Evolutionary conservation across 2,329 filamentous ascomycete genomes (phyloP).

Genomic region (Phoma herbarum): DNA sequence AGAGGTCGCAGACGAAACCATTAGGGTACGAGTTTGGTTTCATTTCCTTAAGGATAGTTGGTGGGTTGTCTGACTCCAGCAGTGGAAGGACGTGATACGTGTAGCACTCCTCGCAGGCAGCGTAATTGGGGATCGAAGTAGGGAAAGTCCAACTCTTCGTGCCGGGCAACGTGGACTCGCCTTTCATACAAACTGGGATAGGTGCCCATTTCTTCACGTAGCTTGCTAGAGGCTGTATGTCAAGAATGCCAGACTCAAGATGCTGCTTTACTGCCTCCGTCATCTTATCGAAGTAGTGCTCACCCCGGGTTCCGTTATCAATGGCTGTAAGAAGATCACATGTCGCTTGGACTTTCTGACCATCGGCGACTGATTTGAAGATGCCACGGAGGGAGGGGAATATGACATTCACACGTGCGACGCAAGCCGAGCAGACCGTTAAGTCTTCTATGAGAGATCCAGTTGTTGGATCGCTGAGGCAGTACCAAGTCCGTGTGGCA

Average conservation of each 20-base stretch:
- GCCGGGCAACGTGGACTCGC: not conserved
- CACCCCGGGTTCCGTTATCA: conserved; percentile 13
- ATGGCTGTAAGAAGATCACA: conserved; percentile 30
- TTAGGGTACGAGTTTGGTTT: not conserved
- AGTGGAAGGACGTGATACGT: conserved; percentile 23
- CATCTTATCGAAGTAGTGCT: conserved; percentile 25
- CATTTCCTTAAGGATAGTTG: conserved; percentile 1
- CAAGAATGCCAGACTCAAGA: not conserved
- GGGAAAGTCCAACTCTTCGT: conserved; percentile 1
- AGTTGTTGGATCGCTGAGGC: conserved; percentile 25
- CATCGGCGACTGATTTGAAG: conserved; percentile 23
- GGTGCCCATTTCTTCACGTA: conserved; percentile 9
- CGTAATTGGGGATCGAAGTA: conserved; percentile 20
- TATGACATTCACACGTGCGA: conserved; percentile 24
- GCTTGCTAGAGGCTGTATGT: not conserved
- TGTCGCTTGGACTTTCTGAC: conserved; percentile 26
- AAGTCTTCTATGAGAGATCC: conserved; percentile 28
- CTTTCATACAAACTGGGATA: not conserved
- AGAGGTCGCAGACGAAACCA: conserved; percentile 29
- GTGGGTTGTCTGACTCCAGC: not conserved
- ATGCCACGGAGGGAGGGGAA: conserved; percentile 25
- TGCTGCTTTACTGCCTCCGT: not conserved
- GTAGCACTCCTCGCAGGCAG: conserved; percentile 31
- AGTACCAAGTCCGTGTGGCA: conserved; percentile 30
- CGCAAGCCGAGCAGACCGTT: conserved; percentile 32